Evolutionary conservation across 208 protist species (phyloP).

Genomic region (Herpetomonas tarakana): DNA sequence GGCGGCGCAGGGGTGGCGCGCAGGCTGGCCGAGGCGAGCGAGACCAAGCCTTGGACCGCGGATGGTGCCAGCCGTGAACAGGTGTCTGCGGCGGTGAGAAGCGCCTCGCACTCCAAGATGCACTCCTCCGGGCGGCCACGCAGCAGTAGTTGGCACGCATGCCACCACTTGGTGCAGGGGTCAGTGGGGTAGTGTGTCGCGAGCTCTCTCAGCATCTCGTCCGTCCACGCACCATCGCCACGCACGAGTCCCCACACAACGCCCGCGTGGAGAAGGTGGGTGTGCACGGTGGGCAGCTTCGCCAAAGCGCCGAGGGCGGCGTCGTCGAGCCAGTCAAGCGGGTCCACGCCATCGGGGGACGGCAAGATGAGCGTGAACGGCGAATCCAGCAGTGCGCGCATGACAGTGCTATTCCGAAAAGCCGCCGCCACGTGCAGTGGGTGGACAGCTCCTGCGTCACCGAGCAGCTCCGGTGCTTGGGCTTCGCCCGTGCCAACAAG

Average conservation of each 20-base stretch:
- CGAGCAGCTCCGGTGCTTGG: slow-evolving; percentile 3
- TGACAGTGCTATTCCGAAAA: slow-evolving; percentile 9
- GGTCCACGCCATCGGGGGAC: slow-evolving; percentile 10
- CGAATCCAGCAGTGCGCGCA: slow-evolving; percentile 9
- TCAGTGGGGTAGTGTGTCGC: neutral
- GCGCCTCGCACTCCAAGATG: slow-evolving; percentile 17
- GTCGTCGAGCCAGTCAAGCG: slow-evolving; percentile 10
- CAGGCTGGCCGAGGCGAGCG: neutral
- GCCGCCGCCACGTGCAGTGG: slow-evolving; percentile 28
- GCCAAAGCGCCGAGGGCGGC: slow-evolving; percentile 1
- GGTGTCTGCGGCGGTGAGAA: neutral
- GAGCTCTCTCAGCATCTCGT: neutral
- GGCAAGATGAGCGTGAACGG: slow-evolving; percentile 13
- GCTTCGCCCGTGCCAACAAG: neutral
- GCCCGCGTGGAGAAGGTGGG: neutral
- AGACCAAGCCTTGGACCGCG: neutral
- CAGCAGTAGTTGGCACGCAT: slow-evolving; percentile 13
- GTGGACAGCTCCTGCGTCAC: slow-evolving; percentile 14
- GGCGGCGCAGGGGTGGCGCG: neutral
- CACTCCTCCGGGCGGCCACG: slow-evolving; percentile 15
- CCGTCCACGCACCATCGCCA: neutral
- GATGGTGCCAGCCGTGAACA: neutral
- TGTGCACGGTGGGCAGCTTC: neutral
- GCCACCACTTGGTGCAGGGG: slow-evolving; percentile 10
- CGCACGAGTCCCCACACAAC: neutral